These are phyloP conservation scores for Boechera stricta DNA, from an alignment of 345 rosid species.

Conservation along the genomic window DNA sequence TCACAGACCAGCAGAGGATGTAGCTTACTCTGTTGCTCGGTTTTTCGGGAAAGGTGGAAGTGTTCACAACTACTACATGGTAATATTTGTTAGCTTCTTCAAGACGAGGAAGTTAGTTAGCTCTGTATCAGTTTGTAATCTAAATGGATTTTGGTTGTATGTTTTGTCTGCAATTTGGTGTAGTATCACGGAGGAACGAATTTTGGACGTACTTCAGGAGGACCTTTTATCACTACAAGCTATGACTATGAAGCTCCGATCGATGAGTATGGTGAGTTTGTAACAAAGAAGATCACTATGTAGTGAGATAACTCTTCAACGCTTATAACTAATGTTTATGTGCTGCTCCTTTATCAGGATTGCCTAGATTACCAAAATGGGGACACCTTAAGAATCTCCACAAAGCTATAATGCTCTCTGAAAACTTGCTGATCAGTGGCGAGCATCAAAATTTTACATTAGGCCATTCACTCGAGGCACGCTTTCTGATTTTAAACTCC, in stretches of 20 bases:
- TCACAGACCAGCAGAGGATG: slow-evolving; percentile 87
- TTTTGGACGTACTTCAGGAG: slow-evolving; percentile 94
- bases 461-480: slow-evolving; percentile 80
- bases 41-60: slow-evolving; percentile 95
- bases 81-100: slow-evolving; percentile 39
- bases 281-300: slow-evolving; percentile 9
- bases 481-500: background rate
- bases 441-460: slow-evolving; percentile 58
- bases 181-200: slow-evolving; percentile 99
- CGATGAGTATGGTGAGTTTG: slow-evolving; percentile 87
- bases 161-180: slow-evolving; percentile 16
- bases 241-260: slow-evolving; percentile 99
- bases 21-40: slow-evolving; percentile 88
- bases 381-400: slow-evolving; percentile 94
- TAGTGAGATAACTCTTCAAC: background rate
- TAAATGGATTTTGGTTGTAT: background rate
- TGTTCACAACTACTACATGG: slow-evolving; percentile 93
- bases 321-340: slow-evolving; percentile 9
- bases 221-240: slow-evolving; percentile 94
- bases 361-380: slow-evolving; percentile 94
- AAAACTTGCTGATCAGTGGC: slow-evolving; percentile 61
- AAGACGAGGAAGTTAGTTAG: background rate
- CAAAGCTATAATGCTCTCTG: slow-evolving; percentile 76
- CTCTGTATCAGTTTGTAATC: slow-evolving; percentile 4
- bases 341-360: slow-evolving; percentile 54